Percentiles rank a stretch among this genome's conserved stretches.
Evolutionary conservation across 495 filamentous ascomycete genomes (phyloP).

Genomic region (Daldinia grandis): DNA sequence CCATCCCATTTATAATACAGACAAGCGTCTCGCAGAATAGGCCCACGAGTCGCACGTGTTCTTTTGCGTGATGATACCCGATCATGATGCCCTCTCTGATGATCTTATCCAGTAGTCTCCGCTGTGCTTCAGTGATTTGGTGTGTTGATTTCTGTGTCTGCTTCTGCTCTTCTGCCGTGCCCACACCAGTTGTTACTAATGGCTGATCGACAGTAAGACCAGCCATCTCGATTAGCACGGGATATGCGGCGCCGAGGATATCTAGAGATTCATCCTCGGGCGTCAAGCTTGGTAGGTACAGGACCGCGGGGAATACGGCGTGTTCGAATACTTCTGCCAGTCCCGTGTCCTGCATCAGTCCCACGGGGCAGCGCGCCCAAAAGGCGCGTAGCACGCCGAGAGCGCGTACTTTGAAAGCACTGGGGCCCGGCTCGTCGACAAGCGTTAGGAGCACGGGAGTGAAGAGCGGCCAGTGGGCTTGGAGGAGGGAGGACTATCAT

Average conservation of each 20-base stretch:
- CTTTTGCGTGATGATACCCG: slow-evolving; percentile 61
- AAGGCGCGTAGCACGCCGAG: slow-evolving; percentile 68
- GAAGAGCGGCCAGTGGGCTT: slow-evolving; percentile 74
- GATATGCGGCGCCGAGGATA: slow-evolving; percentile 72
- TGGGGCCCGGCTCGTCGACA: slow-evolving; percentile 69
- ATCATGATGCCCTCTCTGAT: slow-evolving; percentile 65
- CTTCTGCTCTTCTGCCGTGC: not conserved
- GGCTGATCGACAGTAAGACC: slow-evolving; percentile 43
- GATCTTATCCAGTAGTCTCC: slow-evolving; percentile 58
- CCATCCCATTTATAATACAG: slow-evolving; percentile 65
- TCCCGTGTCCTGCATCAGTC: slow-evolving; percentile 74
- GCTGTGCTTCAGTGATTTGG: slow-evolving; percentile 41
- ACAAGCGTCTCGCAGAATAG: slow-evolving; percentile 67
- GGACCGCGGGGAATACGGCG: slow-evolving; percentile 74
- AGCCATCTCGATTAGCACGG: slow-evolving; percentile 68
- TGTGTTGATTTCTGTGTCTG: not conserved
- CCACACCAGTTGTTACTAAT: not conserved
- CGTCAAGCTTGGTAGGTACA: slow-evolving; percentile 80
- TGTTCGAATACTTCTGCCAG: slow-evolving; percentile 82
- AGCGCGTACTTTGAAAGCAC: slow-evolving; percentile 59
- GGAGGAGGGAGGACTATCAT: slow-evolving; percentile 33
- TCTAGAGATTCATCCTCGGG: slow-evolving; percentile 73
- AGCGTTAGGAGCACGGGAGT: slow-evolving; percentile 85
- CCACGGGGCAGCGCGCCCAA: slow-evolving; percentile 64
- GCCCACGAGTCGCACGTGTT: slow-evolving; percentile 59